Percentiles rank a stretch among this genome's conserved stretches.
Conservation (phyloP, 345 rosid species). For the Aquilaria yunnanensis region DNA sequence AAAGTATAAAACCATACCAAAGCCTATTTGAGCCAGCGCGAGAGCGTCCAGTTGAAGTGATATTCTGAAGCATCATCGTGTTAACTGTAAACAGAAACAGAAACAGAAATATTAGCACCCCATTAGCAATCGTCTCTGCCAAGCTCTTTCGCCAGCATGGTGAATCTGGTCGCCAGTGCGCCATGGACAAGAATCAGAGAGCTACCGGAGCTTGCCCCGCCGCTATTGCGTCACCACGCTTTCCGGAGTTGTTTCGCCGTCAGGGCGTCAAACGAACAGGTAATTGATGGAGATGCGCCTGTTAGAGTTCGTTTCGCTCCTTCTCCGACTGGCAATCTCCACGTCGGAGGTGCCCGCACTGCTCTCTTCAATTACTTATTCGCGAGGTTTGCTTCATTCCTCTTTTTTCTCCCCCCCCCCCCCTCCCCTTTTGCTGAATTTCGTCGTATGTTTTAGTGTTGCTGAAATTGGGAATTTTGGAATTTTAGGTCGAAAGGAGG, state of each 20-base stretch:
- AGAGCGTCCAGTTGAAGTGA: too few species aligned
- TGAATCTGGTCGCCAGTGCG: constrained; percentile 36
- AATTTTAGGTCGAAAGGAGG: constrained; percentile 76
- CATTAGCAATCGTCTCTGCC: not conserved
- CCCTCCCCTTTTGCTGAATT: too few species aligned
- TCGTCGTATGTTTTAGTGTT: not conserved
- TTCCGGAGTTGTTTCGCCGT: constrained; percentile 22
- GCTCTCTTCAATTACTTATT: constrained; percentile 94
- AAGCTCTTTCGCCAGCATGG: constrained; percentile 25
- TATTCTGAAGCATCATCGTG: not conserved
- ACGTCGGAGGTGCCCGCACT: constrained; percentile 96
- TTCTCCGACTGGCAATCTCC: constrained; percentile 94
- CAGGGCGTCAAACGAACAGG: constrained; percentile 20
- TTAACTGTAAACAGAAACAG: not conserved
- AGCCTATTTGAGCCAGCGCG: too few species aligned
- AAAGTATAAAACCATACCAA: too few species aligned
- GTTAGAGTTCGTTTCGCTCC: constrained; percentile 97
- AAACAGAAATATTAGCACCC: not conserved
- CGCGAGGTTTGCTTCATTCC: constrained; percentile 46
- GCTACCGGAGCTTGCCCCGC: constrained; percentile 37
- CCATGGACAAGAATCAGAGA: constrained; percentile 52
- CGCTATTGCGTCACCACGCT: constrained; percentile 14
- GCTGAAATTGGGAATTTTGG: not conserved
- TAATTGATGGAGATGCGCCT: constrained; percentile 17
- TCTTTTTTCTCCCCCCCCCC: not conserved